These are phyloP conservation scores for Immersiella caudata DNA, from an alignment of 495 filamentous ascomycete species.

Conservation along the genomic window DNA sequence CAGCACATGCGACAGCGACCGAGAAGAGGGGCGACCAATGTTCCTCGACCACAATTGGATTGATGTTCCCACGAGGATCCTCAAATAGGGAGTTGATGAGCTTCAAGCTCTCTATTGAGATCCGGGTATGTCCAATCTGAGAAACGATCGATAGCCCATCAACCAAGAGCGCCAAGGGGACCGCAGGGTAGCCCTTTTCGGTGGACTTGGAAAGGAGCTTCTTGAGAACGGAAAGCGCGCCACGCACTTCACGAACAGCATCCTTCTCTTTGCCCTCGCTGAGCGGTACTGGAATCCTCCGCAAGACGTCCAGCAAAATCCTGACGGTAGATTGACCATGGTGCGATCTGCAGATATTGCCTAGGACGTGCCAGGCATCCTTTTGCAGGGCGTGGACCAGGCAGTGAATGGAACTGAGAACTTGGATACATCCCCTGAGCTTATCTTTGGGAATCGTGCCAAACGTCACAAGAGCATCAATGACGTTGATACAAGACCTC, in stretches of 20 bases:
- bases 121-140: slow-evolving; percentile 53
- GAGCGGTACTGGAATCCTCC: slow-evolving; percentile 50
- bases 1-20: slow-evolving; percentile 47
- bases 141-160: slow-evolving; percentile 62
- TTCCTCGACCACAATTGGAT: slow-evolving; percentile 52
- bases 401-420: slow-evolving; percentile 81
- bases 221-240: slow-evolving; percentile 68
- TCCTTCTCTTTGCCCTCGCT: slow-evolving; percentile 58
- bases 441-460: slow-evolving; percentile 69
- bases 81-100: slow-evolving; percentile 55
- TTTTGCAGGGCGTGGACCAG: slow-evolving; percentile 70
- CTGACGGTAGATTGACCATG: slow-evolving; percentile 70
- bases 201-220: slow-evolving; percentile 63
- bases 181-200: slow-evolving; percentile 63
- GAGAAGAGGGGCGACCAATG: slow-evolving; percentile 57
- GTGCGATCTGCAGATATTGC: slow-evolving; percentile 78
- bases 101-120: slow-evolving; percentile 58
- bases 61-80: slow-evolving; percentile 44
- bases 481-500: slow-evolving; percentile 70
- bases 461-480: slow-evolving; percentile 81
- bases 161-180: slow-evolving; percentile 59
- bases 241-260: slow-evolving; percentile 60
- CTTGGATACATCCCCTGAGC: slow-evolving; percentile 70
- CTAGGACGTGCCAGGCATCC: slow-evolving; percentile 73
- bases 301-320: slow-evolving; percentile 64